A percentile compares a stretch with the other conserved stretches of the same genome.
Conservation (phyloP, 805 yeast genomes). For the Cyberlindnera galapagoensis region DNA sequence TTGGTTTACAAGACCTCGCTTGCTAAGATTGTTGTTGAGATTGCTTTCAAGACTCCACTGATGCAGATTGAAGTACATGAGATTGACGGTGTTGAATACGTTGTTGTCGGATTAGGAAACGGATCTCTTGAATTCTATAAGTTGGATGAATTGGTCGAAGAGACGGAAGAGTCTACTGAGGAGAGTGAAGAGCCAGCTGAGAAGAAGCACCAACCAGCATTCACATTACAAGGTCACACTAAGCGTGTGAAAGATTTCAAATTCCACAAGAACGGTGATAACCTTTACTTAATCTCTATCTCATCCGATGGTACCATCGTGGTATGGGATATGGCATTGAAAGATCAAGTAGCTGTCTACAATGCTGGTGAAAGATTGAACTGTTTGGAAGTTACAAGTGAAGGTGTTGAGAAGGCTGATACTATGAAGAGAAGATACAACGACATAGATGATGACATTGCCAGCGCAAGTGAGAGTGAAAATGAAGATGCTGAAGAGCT, state of each 20-base stretch:
- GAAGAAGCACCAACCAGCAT: conserved; percentile 38
- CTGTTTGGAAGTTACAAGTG: conserved; percentile 74
- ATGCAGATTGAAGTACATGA: conserved; percentile 57
- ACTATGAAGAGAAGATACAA: conserved; percentile 57
- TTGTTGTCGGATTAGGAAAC: conserved; percentile 62
- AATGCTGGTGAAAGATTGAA: conserved; percentile 87
- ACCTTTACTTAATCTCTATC: conserved; percentile 62
- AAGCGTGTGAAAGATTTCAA: conserved; percentile 78
- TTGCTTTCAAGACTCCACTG: conserved; percentile 48
- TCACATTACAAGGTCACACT: conserved; percentile 72
- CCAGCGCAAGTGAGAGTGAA: conserved; percentile 60
- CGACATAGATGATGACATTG: conserved; percentile 28
- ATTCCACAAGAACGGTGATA: conserved; percentile 32
- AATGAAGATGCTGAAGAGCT: conserved; percentile 70
- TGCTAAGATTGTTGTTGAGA: conserved; percentile 50
- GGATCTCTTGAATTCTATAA: conserved; percentile 62
- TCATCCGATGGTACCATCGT: conserved; percentile 93
- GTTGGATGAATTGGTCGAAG: conserved; percentile 28
- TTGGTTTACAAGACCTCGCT: conserved; percentile 58
- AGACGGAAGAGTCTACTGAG: conserved; percentile 22
- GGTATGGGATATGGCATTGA: conserved; percentile 68
- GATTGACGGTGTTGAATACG: conserved; percentile 44
- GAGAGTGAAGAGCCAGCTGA: conserved; percentile 6
- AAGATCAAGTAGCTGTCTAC: conserved; percentile 85
- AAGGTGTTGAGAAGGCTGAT: conserved; percentile 64